Base-by-base conservation (phyloP, 106 monocot species). In the Dendrobium chrysotoxum region DNA sequence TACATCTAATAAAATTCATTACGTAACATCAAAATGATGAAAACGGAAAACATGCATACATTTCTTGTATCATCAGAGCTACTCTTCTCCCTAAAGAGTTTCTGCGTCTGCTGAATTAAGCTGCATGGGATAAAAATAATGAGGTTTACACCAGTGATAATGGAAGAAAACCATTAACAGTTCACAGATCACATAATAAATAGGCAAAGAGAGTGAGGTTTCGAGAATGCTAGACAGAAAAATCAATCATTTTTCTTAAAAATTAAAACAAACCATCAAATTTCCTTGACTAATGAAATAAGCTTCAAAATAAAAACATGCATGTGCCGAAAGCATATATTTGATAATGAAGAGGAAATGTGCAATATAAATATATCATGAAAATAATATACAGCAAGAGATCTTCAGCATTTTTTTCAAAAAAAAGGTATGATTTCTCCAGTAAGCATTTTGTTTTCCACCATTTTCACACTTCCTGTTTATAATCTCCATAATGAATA, bases 31-130 rank as follows among this genome's bases (percentile, higher is more conserved):
- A 25, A 46, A 35, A 13, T 28, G 28, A 21, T 40, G 13, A 74
- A 74, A 74, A 74, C n/a, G 41, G 20, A 74, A 74, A 40, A 20
- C 40, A 74, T 74, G 78, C 83, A 83, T 88, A 98, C 95, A 80
- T 84, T 91, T 88, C 92, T 86, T 81, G 89, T 73, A 86, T 87
- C 91, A 82, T 84, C 83, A 38, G 86, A 45, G 66, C 80, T 83
- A 81, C 76, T 86, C 46, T 77, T 87, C 77, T 95, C 94, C 58
- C 81, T 64, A 81, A 89, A 85, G 45, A 89, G 85, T 42, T 94
- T 89, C 78, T 98, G 98, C 23, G 82, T 70, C 77, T 93, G 89
- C 78, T 89, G 89, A 87, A 95, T 93, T 42, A 98, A 87, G 80
- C 98, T 98, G 95, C 86, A 97, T 42, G 12, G 18, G 72, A 75